These are phyloP conservation scores for Metschnikowia noctiluminum DNA, from an alignment of 805 yeast genomes.

Conservation along the genomic window DNA sequence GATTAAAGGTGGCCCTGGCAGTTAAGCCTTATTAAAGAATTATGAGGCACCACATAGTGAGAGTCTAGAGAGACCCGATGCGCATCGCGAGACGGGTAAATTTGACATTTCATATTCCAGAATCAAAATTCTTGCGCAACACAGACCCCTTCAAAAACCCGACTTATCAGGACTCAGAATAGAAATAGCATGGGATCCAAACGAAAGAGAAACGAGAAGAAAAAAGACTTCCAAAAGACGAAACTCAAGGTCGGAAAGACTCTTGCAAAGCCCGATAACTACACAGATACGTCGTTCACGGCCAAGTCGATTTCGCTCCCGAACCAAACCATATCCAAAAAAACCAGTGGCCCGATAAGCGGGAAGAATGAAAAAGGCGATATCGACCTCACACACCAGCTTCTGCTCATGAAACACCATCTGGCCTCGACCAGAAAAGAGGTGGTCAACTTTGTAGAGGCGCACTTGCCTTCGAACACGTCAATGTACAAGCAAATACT, in stretches of 20 bases:
- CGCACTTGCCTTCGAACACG: conserved; percentile 50
- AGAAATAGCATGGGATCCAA: conserved; percentile 38
- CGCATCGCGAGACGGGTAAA: conserved; percentile 10
- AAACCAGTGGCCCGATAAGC: conserved; percentile 11
- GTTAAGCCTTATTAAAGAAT: not conserved
- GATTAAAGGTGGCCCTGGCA: not conserved
- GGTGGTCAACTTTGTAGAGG: conserved; percentile 52
- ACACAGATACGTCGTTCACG: conserved; percentile 81
- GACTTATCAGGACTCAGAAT: not conserved
- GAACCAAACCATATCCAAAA: conserved; percentile 35
- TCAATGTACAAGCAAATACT: conserved; percentile 56
- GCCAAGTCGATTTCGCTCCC: conserved; percentile 58
- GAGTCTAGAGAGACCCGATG: conserved; percentile 2
- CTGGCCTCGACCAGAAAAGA: conserved; percentile 68
- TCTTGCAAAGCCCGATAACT: conserved; percentile 64
- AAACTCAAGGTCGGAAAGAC: conserved; percentile 89
- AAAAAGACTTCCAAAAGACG: conserved; percentile 70
- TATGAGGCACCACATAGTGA: no score
- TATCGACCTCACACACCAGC: conserved; percentile 52
- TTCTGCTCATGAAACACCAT: conserved; percentile 75
- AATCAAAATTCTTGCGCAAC: no score
- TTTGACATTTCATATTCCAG: no score
- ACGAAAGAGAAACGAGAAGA: conserved; percentile 59
- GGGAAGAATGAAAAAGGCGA: conserved; percentile 23
- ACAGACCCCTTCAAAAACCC: no score